A percentile compares a stretch with the other conserved stretches of the same genome.
These are phyloP conservation scores for Nicotiana obtusifolia DNA, from an alignment of 257 asterid genomes.

Conservation along the genomic window DNA sequence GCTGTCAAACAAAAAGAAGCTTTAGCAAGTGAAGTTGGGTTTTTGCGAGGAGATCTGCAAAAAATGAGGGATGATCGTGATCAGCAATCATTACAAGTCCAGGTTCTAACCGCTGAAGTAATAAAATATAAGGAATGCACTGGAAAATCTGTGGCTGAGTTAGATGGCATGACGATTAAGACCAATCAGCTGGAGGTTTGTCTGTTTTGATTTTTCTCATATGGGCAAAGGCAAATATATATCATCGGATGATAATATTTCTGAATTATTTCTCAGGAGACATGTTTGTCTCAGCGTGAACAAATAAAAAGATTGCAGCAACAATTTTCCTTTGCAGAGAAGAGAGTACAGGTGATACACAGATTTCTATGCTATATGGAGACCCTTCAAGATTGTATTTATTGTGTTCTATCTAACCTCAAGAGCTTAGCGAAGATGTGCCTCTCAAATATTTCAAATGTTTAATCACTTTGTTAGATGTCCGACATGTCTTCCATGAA, in stretches of 20 bases:
- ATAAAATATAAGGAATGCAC: conserved; percentile 51
- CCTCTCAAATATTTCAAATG: not conserved
- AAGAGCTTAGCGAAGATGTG: not conserved
- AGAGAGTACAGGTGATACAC: conserved; percentile 49
- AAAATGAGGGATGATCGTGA: conserved; percentile 85
- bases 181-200: conserved; percentile 65
- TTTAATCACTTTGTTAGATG: conserved; percentile 34
- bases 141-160: conserved; percentile 46
- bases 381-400: not conserved
- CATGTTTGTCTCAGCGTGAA: conserved; percentile 59
- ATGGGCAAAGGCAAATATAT: not conserved
- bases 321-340: conserved; percentile 57
- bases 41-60: conserved; percentile 65
- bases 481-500: conserved; percentile 58
- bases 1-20: conserved; percentile 64
- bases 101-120: conserved; percentile 49
- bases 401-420: not conserved
- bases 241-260: not conserved
- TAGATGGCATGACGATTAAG: conserved; percentile 45
- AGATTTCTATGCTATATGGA: not conserved
- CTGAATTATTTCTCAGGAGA: conserved; percentile 41
- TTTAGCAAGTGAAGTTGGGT: conserved; percentile 53
- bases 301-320: conserved; percentile 61
- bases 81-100: conserved; percentile 46
- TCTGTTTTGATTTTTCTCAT: not conserved